Conservation (phyloP, 805 yeast species). For the Saccharomycopsis sp. region DNA sequence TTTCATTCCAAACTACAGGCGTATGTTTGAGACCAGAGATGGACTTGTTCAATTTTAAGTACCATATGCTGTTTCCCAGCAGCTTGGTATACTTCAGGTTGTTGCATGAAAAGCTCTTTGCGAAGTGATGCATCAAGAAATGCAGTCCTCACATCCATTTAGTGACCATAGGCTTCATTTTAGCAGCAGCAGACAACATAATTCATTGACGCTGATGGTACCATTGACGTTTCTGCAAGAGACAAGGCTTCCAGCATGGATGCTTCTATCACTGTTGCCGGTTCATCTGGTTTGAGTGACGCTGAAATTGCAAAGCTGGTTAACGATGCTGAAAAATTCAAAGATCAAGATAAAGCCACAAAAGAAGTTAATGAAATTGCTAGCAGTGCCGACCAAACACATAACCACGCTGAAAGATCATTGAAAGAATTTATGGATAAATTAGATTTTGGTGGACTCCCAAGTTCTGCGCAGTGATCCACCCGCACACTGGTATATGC, state of each 20-base stretch:
- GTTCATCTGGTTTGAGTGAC: slow-evolving; percentile 88
- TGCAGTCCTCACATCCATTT: too few species aligned
- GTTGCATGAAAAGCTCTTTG: too few species aligned
- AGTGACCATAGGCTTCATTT: too few species aligned
- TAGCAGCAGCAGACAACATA: too few species aligned
- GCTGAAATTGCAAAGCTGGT: slow-evolving; percentile 88
- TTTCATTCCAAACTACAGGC: too few species aligned
- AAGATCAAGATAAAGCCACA: slow-evolving; percentile 81
- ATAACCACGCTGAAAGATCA: slow-evolving; percentile 84
- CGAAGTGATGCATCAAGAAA: too few species aligned
- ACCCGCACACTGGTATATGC: too few species aligned
- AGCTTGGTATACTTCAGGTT: too few species aligned
- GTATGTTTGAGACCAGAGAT: too few species aligned
- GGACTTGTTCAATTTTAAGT: too few species aligned
- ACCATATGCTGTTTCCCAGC: too few species aligned
- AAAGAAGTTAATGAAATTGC: slow-evolving; percentile 79
- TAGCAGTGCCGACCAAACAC: slow-evolving; percentile 76
- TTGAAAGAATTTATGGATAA: slow-evolving; percentile 66
- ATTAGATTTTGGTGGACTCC: slow-evolving; percentile 50
- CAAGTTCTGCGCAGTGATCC: too few species aligned
- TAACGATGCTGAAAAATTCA: slow-evolving; percentile 81
- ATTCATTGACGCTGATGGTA: slow-evolving; percentile 96
- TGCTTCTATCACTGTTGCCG: slow-evolving; percentile 93
- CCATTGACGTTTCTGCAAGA: slow-evolving; percentile 89
- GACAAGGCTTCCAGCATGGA: slow-evolving; percentile 93